Evolutionary conservation across 495 filamentous ascomycete genomes (phyloP), one percentile per base, ranked within the genome.

Genomic region (Cercophora sp.): DNA sequence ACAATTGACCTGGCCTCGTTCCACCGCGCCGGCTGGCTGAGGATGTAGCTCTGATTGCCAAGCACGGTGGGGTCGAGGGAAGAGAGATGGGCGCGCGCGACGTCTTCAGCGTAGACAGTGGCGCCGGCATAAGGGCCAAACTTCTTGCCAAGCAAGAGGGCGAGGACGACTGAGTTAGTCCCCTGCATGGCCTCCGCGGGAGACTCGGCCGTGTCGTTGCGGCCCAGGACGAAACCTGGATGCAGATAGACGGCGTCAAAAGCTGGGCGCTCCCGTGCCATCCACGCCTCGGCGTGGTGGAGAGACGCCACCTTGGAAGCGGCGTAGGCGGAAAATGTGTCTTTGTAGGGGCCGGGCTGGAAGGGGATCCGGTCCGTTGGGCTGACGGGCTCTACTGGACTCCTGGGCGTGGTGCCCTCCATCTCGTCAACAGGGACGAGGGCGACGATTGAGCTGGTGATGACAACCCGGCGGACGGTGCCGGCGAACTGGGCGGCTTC

Each of bases 401-500:
- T 42, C 26, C 57, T 50, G 37, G 2, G 2, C 34, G 54, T 51
- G 11, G 25, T 35, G 22, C 58, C 62, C 25, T 62, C 60, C 52
- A 63, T 54, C 52, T 65, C 51, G 9, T 20, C 57, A 9, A 61
- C 41, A 0, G 64, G 60, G 9, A 63, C 52, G 10, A 66, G 63
- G 4, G 73, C 56, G 1, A 72, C 69, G 8, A 71, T 67, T 22
- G 71, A 71, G 48, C 73, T 75, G 23, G 75, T 78, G 50, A 75
- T 66, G 23, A 71, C 83, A 4, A 93, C 83, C 24, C 84, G 74
- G 63, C 86, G 86, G 32, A 94, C 61, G 11, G 59, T 59, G 10
- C 81, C 85, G 5, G 77, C 84, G 55, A 71, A 69, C 44, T 79
- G 73, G 56, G 89, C 80, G 1, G 85, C 81, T 47, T 85, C 81